phyloP scores from a whole-genome alignment of 202 grass and related monocot species.

The Dendrocalamus latiflorus region DNA sequence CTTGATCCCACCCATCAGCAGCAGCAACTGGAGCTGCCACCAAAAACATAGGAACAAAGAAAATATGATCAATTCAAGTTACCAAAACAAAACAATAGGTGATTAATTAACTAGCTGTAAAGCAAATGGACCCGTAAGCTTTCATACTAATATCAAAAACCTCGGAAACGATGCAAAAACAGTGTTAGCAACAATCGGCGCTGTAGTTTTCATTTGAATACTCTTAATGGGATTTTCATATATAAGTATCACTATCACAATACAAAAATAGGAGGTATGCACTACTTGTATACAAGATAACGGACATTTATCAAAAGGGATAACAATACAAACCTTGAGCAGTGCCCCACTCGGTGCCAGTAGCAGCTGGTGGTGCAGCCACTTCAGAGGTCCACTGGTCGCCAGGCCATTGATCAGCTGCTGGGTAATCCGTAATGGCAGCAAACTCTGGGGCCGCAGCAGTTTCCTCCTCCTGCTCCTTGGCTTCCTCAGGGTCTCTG shows the following conservation, averaged over 20 bases:
- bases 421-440: slow-evolving; percentile 52
- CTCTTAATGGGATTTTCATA: neutral
- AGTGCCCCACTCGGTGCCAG: slow-evolving; percentile 51
- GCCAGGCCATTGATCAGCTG: slow-evolving; percentile 54
- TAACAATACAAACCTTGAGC: slow-evolving; percentile 36
- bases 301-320: neutral
- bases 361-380: slow-evolving; percentile 21
- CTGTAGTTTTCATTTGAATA: neutral
- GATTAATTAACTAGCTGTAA: neutral
- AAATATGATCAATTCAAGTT: neutral
- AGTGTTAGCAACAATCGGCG: neutral
- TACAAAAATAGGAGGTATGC: neutral
- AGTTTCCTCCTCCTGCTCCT: slow-evolving; percentile 84
- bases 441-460: slow-evolving; percentile 54
- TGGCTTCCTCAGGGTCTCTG: slow-evolving; percentile 92
- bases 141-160: neutral
- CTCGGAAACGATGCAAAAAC: neutral
- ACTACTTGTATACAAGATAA: neutral
- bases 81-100: neutral
- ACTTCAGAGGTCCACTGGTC: slow-evolving; percentile 65
- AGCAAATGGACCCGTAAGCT: neutral
- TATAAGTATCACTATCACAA: neutral
- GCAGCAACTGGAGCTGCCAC: slow-evolving; percentile 50
- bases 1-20: slow-evolving; percentile 66
- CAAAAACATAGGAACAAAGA: neutral